A percentile compares a stretch with the other conserved stretches of the same genome.
phyloP scores from a whole-genome alignment of 1,139 yeast genomes.

The Lodderomyces metapsilosis region DNA sequence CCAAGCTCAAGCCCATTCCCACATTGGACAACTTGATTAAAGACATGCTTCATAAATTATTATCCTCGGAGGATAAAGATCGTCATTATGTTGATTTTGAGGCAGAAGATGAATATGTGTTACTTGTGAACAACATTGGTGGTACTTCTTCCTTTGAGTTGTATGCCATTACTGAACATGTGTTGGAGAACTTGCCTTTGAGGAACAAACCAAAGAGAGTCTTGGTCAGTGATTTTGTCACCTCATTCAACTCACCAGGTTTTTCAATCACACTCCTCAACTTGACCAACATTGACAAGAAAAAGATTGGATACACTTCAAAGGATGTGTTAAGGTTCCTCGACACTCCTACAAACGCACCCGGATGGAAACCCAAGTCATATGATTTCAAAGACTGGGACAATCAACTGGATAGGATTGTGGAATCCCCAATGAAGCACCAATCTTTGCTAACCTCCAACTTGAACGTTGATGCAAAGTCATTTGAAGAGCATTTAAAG shows the following conservation, averaged over 20 bases:
- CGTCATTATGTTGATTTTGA: conserved; percentile 71
- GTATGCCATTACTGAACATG: conserved; percentile 59
- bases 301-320: conserved; percentile 28
- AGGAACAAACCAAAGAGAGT: conserved; percentile 57
- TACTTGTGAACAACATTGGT: conserved; percentile 78
- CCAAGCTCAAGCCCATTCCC: conserved; percentile 71
- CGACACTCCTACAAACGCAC: conserved; percentile 72
- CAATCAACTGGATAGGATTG: conserved; percentile 13
- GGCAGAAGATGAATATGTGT: conserved; percentile 60
- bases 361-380: conserved; percentile 70
- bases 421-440: conserved; percentile 35
- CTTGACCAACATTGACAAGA: conserved; percentile 42
- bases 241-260: conserved; percentile 90
- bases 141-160: conserved; percentile 81
- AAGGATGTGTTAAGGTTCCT: conserved; percentile 46
- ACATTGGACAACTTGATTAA: conserved; percentile 54
- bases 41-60: conserved; percentile 52
- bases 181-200: conserved; percentile 48
- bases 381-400: conserved; percentile 28
- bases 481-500: conserved; percentile 38
- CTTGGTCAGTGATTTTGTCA: conserved; percentile 72
- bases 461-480: conserved; percentile 41
- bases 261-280: conserved; percentile 78
- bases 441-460: conserved; percentile 25
- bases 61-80: conserved; percentile 55